Evolutionary conservation across 1,284 basidiomycete genomes (phyloP).

Genomic region (Moesziomyces parantarcticus): DNA sequence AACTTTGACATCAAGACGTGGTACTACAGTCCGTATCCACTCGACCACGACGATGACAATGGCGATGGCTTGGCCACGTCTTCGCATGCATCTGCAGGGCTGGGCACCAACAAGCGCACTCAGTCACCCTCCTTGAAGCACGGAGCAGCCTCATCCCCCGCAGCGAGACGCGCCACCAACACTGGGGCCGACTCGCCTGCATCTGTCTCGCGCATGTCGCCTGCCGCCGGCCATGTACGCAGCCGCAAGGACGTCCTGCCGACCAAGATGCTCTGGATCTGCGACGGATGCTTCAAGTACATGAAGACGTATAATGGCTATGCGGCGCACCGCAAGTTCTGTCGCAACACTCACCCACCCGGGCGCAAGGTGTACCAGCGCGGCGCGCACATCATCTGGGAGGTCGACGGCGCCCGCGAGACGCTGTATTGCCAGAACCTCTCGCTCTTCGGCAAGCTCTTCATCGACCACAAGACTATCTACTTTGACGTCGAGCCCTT

Average conservation of each 20-base stretch:
- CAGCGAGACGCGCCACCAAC: constrained; percentile 9
- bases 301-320: constrained; percentile 71
- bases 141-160: constrained; percentile 4
- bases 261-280: constrained; percentile 73
- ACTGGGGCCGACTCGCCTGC: constrained; percentile 17
- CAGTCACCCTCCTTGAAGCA: constrained; percentile 19
- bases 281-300: constrained; percentile 96
- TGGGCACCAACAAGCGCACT: constrained; percentile 11
- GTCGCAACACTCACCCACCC: constrained; percentile 81
- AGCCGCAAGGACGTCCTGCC: constrained; percentile 20
- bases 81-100: not conserved
- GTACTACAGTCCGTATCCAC: constrained; percentile 67
- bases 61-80: constrained; percentile 5
- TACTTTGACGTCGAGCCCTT: constrained; percentile 83
- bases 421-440: constrained; percentile 96
- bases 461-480: constrained; percentile 97
- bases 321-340: constrained; percentile 73
- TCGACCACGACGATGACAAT: constrained; percentile 51
- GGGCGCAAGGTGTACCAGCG: constrained; percentile 90
- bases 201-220: not conserved
- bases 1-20: constrained; percentile 66
- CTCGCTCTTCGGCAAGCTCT: constrained; percentile 95
- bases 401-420: constrained; percentile 84
- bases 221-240: not conserved
- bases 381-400: constrained; percentile 91